phyloP scores from a whole-genome alignment of 75 land plant genomes.

The Pinus albicaulis region DNA sequence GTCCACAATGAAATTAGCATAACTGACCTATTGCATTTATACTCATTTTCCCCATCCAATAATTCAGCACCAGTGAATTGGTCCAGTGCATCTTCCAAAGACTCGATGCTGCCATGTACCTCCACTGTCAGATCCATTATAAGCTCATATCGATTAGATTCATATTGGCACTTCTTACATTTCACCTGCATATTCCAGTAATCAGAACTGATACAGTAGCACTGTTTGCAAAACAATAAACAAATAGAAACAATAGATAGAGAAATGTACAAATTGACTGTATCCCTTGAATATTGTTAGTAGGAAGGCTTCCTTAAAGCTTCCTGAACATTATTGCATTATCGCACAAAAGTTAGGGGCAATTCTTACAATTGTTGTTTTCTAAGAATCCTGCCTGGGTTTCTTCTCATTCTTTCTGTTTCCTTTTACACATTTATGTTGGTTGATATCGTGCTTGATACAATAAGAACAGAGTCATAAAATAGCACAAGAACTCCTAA shows the following conservation, averaged over 20 bases:
- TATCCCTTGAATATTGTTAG: not conserved
- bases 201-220: not conserved
- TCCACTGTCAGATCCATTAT: constrained; percentile 99
- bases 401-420: constrained; percentile 1
- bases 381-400: not conserved
- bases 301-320: not conserved
- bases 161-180: constrained; percentile 63
- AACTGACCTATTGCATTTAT: constrained; percentile 90
- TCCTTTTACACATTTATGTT: not conserved
- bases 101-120: constrained; percentile 81
- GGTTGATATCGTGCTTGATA: not conserved
- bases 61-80: constrained; percentile 74
- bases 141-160: constrained; percentile 74
- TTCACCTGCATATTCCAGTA: constrained; percentile 43
- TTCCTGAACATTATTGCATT: not conserved
- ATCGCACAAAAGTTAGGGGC: not conserved
- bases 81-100: constrained; percentile 80
- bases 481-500: not conserved
- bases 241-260: not conserved
- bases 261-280: not conserved
- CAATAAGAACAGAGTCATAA: not conserved
- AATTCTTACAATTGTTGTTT: not conserved
- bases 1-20: not conserved
- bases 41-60: constrained; percentile 94
- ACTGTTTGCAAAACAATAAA: not conserved